Evolutionary conservation across 306 rosid species (phyloP).

Genomic region (Alnus glutinosa): DNA sequence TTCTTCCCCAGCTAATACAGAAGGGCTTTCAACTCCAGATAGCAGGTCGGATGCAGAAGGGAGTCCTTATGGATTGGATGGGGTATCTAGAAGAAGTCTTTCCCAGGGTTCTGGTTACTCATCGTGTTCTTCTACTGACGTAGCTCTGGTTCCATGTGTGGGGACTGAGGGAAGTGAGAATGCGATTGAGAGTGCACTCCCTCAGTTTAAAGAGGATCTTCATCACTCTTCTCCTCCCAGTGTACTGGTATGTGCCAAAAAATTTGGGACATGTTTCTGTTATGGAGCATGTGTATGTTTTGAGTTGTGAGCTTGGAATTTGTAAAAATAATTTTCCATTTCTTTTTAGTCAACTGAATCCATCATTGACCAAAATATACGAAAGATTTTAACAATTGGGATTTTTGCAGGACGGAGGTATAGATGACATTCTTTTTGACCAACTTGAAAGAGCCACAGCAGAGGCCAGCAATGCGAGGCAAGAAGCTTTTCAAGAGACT

Average conservation of each 20-base stretch:
- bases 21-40: conserved; percentile 37
- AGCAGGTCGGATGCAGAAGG: conserved; percentile 31
- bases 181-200: conserved; percentile 29
- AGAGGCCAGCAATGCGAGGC: conserved; percentile 66
- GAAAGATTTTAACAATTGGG: neutral
- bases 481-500: conserved; percentile 58
- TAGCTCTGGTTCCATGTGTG: conserved; percentile 28
- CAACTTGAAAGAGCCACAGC: conserved; percentile 61
- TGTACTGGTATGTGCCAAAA: conserved; percentile 47
- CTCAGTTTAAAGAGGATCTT: conserved; percentile 33
- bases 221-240: conserved; percentile 56
- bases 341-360: neutral
- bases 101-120: conserved; percentile 41
- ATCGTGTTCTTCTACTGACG: conserved; percentile 40
- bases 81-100: conserved; percentile 39
- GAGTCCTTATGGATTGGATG: conserved; percentile 33
- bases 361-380: neutral
- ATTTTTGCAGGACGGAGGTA: conserved; percentile 63
- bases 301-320: conserved; percentile 10
- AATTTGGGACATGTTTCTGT: conserved; percentile 5
- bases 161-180: conserved; percentile 37
- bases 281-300: conserved; percentile 6
- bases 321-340: conserved; percentile 14
- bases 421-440: conserved; percentile 53
- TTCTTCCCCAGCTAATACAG: conserved; percentile 44